Conservation (phyloP, 164 flowering plant genomes). For the Magnolia changhungtana region DNA sequence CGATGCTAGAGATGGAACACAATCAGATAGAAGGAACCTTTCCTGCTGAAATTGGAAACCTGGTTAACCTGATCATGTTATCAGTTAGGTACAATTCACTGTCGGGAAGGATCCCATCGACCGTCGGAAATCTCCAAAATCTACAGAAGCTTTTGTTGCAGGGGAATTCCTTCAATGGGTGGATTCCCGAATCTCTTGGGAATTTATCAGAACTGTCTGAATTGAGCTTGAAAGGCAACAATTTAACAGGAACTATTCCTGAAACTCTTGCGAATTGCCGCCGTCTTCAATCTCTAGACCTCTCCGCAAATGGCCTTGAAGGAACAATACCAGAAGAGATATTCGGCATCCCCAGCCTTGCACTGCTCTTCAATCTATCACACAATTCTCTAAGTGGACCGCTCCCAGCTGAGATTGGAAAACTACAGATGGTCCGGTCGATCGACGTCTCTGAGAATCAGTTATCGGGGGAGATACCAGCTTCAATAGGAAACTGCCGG, state of each 20-base stretch:
- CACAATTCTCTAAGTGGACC: slow-evolving; percentile 9
- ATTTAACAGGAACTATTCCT: not conserved
- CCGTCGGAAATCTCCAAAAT: slow-evolving; percentile 5
- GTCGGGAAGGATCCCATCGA: slow-evolving; percentile 9
- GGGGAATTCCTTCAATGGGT: not conserved
- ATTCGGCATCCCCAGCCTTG: not conserved
- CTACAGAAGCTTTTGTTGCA: not conserved
- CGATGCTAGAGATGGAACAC: slow-evolving; percentile 7
- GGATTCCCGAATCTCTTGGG: not conserved
- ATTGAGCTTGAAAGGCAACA: not conserved
- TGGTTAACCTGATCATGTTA: slow-evolving; percentile 4
- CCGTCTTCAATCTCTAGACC: not conserved
- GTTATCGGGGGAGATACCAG: not conserved
- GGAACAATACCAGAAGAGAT: slow-evolving; percentile 7
- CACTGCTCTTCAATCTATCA: not conserved
- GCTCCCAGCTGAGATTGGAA: slow-evolving; percentile 5
- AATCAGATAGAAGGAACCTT: slow-evolving; percentile 14
- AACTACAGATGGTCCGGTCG: not conserved
- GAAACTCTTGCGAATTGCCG: not conserved
- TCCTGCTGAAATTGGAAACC: slow-evolving; percentile 15
- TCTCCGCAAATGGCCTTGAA: slow-evolving; percentile 1
- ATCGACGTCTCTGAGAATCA: slow-evolving; percentile 3
- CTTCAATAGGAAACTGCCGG: not conserved
- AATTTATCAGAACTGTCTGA: not conserved
- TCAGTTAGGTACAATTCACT: slow-evolving; percentile 1